These are phyloP conservation scores for Erysimum pusillum DNA, from an alignment of 441 rosid species.

Conservation along the genomic window DNA sequence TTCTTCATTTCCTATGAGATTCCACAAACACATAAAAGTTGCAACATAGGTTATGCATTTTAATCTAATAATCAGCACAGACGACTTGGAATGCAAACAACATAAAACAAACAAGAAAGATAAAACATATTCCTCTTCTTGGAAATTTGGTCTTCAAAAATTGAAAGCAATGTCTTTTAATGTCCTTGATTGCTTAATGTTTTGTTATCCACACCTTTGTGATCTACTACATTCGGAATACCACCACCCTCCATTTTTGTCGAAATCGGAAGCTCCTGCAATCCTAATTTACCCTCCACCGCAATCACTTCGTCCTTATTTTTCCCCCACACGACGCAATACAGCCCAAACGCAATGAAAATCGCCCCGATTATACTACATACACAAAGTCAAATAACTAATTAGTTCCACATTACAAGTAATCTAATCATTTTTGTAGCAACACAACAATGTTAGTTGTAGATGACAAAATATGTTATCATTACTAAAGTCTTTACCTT, in stretches of 20 bases:
- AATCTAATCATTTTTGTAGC: background rate
- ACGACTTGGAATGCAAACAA: slow-evolving; percentile 15
- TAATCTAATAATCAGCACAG: slow-evolving; percentile 3
- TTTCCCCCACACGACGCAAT: slow-evolving; percentile 91
- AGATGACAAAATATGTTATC: background rate
- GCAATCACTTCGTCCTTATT: slow-evolving; percentile 60
- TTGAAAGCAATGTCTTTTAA: slow-evolving; percentile 19
- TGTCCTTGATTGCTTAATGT: background rate
- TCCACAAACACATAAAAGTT: slow-evolving; percentile 15
- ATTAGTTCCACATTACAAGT: background rate
- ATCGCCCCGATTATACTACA: slow-evolving; percentile 78
- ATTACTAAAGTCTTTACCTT: slow-evolving; percentile 54
- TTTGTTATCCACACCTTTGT: slow-evolving; percentile 19
- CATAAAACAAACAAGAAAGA: slow-evolving; percentile 29
- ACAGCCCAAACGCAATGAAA: slow-evolving; percentile 75
- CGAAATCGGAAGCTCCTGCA: slow-evolving; percentile 59
- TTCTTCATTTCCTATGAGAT: slow-evolving; percentile 3
- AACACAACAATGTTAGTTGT: background rate
- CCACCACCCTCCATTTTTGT: slow-evolving; percentile 32
- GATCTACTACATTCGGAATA: background rate
- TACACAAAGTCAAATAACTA: background rate
- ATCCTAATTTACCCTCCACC: slow-evolving; percentile 45
- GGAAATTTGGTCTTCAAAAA: slow-evolving; percentile 41
- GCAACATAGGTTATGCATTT: background rate
- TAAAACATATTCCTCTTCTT: slow-evolving; percentile 22